These are phyloP conservation scores for Rhipidocladum racemiflorum DNA, from an alignment of 176 grass and related monocot species.

Conservation along the genomic window DNA sequence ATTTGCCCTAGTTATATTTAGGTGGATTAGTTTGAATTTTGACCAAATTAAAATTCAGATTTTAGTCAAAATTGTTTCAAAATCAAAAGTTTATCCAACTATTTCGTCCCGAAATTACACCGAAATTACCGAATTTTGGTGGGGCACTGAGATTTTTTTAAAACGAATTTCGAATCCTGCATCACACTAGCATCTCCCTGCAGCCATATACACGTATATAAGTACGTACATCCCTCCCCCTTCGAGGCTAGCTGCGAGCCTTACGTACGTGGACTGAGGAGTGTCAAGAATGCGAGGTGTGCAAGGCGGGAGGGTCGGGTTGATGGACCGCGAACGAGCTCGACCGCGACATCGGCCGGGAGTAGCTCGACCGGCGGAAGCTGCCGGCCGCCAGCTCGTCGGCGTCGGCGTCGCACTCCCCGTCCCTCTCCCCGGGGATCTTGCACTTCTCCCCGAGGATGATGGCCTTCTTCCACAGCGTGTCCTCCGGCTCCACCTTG, in stretches of 20 bases:
- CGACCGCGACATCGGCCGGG: conserved; percentile 49
- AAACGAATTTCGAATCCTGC: neutral
- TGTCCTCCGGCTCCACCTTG: conserved; percentile 54
- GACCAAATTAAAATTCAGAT: no score
- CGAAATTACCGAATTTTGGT: no score
- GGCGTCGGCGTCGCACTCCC: conserved; percentile 46
- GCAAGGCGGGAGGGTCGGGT: conserved; percentile 5
- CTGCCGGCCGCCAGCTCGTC: conserved; percentile 48
- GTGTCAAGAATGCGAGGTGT: conserved; percentile 22
- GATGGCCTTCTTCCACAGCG: conserved; percentile 90
- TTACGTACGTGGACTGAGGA: neutral
- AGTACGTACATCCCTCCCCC: no score
- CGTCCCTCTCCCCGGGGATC: conserved; percentile 69
- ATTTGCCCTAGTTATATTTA: no score
- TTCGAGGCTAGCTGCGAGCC: no score
- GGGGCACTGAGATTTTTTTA: no score
- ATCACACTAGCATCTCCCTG: neutral
- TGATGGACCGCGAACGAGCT: conserved; percentile 55
- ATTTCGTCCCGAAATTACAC: no score
- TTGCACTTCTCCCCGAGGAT: conserved; percentile 77
- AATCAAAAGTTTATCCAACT: no score
- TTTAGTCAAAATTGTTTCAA: no score
- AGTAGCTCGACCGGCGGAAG: conserved; percentile 48
- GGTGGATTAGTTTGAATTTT: no score
- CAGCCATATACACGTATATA: neutral